Evolutionary conservation across 2,329 filamentous ascomycete species (phyloP), one percentile per base, ranked within the genome.

Genomic region (Xylariaceae sp.): DNA sequence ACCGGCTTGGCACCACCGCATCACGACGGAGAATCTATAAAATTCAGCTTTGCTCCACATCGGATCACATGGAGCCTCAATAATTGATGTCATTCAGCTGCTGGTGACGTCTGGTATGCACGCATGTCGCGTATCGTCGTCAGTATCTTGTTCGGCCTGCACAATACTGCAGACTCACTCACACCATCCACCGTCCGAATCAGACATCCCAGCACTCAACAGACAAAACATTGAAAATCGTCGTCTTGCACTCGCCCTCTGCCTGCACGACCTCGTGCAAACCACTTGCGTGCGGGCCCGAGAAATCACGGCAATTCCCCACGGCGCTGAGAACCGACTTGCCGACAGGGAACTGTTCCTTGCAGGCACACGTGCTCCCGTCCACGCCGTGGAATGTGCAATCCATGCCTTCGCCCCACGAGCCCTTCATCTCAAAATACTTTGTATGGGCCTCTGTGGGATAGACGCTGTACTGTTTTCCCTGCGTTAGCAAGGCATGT

Each of bases 351-450:
- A 65, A 58, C n/a, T 63, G 63, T 9, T 58, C 57, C 8, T 54
- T 39, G 47, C 61, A 65, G 17, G 57, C 42, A 10, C 49, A 52
- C 7, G 56, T 58, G 49, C 37, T 61, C 10, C 58, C 55, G 50
- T 60, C 45, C 2, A 11, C 50, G 37, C 50, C 53, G 15, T 65
- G 53, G 50, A 57, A 65, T 3, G 53, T 61, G 53, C 63, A 65
- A 10, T 51, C 35, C 52, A 61, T 65, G 8, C 57, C 59, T 10
- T 52, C 61, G 3, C 63, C 63, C 42, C 2, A 50, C 13, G 63
- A 63, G 37, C 58, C 55, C 7, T 61, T 52, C 58, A 65, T 55
- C 15, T 65, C 63, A 47, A 65, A 65, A 49, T 65, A 63, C 44
- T 64, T 63, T 5, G 63, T 64, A 18, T 62, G 42, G 7, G 13